phyloP scores from a whole-genome alignment of 257 asterid genomes.

The Verbascum thapsus region DNA sequence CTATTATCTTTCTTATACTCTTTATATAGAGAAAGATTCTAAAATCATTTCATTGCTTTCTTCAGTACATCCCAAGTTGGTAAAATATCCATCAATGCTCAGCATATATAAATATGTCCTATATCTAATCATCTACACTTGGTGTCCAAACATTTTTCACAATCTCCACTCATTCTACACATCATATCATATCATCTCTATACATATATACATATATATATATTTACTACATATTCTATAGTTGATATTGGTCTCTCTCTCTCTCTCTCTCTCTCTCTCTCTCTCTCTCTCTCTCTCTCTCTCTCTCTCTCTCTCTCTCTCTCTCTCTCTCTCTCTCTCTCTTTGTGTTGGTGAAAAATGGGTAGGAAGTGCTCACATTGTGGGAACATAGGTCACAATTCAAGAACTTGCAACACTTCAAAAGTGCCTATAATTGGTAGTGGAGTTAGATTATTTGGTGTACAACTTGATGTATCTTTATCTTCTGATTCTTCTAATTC shows the following conservation, averaged over 20 bases:
- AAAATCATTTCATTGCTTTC: background rate
- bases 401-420: slow-evolving; percentile 68
- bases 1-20: slow-evolving; percentile 2
- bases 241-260: slow-evolving; percentile 9
- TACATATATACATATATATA: background rate
- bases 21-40: background rate
- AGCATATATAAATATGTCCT: slow-evolving; percentile 30
- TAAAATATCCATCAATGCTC: slow-evolving; percentile 44
- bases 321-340: slow-evolving; percentile 31
- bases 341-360: slow-evolving; percentile 46
- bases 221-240: slow-evolving; percentile 2
- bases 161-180: slow-evolving; percentile 40
- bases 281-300: slow-evolving; percentile 28
- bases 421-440: slow-evolving; percentile 15
- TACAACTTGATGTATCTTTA: slow-evolving; percentile 53
- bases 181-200: too few species aligned
- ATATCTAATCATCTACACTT: slow-evolving; percentile 47
- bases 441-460: slow-evolving; percentile 75
- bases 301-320: slow-evolving; percentile 17
- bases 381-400: slow-evolving; percentile 84
- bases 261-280: slow-evolving; percentile 29
- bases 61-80: slow-evolving; percentile 31
- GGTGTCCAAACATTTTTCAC: slow-evolving; percentile 43
- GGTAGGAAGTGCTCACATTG: slow-evolving; percentile 90
- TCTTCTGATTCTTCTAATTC: slow-evolving; percentile 32